Conservation (phyloP, 1,284 basidiomycete genomes). For the Coriolopsis trogii region DNA sequence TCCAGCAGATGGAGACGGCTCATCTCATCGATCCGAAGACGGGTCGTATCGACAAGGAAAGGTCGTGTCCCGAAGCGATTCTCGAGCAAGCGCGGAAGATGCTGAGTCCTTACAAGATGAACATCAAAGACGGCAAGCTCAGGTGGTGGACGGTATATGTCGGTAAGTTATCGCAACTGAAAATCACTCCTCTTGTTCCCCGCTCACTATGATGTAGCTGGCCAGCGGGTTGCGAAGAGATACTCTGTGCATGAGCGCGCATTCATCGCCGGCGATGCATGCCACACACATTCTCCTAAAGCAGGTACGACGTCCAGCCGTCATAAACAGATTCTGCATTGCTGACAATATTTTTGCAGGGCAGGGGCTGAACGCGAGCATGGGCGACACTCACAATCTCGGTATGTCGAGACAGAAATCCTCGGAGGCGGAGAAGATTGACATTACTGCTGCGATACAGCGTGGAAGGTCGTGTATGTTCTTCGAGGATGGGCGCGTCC, state of each 20-base stretch:
- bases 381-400: conserved; percentile 74
- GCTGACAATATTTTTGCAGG: not conserved
- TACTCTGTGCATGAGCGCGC: conserved; percentile 71
- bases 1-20: conserved; percentile 68
- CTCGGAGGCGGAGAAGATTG: not conserved
- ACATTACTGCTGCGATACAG: conserved; percentile 34
- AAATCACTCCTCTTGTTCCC: too few species aligned
- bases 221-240: conserved; percentile 74
- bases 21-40: conserved; percentile 51
- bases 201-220: too few species aligned
- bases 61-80: conserved; percentile 61
- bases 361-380: conserved; percentile 2
- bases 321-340: too few species aligned
- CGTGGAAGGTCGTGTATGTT: conserved; percentile 80
- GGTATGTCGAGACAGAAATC: conserved; percentile 36
- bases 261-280: conserved; percentile 83
- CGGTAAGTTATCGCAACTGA: conserved; percentile 40
- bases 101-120: conserved; percentile 69
- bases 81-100: conserved; percentile 69
- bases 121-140: conserved; percentile 51
- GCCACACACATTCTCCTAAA: conserved; percentile 85
- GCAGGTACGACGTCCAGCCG: too few species aligned
- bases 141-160: conserved; percentile 86
- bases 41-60: conserved; percentile 64
- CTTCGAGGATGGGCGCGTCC: conserved; percentile 77